Percentiles rank a stretch among this genome's conserved stretches.
Evolutionary conservation across 371 early-diverging fungal species (phyloP).

Genomic region (Fennellomyces sp.): DNA sequence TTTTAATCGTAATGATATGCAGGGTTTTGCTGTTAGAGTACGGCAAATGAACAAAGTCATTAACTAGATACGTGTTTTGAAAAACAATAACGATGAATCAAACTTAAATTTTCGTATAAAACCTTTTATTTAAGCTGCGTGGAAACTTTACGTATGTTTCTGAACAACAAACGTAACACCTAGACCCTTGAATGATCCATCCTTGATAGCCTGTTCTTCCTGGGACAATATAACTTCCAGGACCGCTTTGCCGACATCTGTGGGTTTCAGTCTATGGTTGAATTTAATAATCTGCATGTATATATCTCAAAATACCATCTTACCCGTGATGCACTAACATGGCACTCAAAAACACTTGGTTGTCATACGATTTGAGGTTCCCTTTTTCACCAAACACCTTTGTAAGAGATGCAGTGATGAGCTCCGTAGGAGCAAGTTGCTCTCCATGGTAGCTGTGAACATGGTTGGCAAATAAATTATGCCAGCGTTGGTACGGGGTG

Average conservation of each 20-base stretch:
- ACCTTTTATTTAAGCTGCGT: too few relatives aligned
- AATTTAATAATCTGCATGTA: not conserved
- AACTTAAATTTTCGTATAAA: too few relatives aligned
- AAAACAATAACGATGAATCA: too few relatives aligned
- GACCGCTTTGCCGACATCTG: slow-evolving; percentile 12
- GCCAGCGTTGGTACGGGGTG: too few relatives aligned
- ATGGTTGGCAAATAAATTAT: slow-evolving; percentile 2
- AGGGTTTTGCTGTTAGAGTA: too few relatives aligned
- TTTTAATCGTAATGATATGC: too few relatives aligned
- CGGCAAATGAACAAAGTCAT: too few relatives aligned
- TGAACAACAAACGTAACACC: slow-evolving; percentile 19
- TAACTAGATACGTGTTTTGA: too few relatives aligned
- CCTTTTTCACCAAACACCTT: slow-evolving; percentile 16
- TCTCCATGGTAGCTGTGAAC: slow-evolving; percentile 2
- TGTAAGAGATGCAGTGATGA: slow-evolving; percentile 10
- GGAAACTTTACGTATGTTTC: too few relatives aligned
- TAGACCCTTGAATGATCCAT: not conserved
- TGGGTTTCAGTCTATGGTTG: slow-evolving; percentile 19
- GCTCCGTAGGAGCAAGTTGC: too few relatives aligned
- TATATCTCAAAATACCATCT: not conserved
- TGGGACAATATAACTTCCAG: slow-evolving; percentile 19
- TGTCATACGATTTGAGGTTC: slow-evolving; percentile 3
- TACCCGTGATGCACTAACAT: slow-evolving; percentile 23
- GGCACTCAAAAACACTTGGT: slow-evolving; percentile 18
- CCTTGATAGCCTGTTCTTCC: slow-evolving; percentile 17